These are phyloP conservation scores for Rutidosis leptorrhynchoides DNA, from an alignment of 129 eudicot species.

Conservation along the genomic window DNA sequence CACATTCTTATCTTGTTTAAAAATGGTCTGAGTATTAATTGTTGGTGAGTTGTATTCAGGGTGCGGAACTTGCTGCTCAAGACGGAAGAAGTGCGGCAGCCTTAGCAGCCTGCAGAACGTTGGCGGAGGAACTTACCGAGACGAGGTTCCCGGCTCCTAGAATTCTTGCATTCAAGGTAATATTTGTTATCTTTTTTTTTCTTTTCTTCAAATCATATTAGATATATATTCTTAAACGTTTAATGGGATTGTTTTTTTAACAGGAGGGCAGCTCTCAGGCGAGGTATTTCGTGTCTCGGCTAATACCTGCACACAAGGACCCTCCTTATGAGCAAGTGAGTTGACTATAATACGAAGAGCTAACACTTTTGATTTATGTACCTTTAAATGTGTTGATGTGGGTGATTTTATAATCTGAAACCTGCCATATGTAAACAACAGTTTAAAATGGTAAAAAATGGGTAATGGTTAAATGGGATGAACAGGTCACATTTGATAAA, in stretches of 20 bases:
- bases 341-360: neutral
- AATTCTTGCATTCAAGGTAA: constrained; percentile 91
- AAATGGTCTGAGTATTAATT: neutral
- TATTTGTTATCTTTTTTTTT: neutral
- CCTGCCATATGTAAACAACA: neutral
- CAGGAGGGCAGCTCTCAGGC: constrained; percentile 99
- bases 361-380: neutral
- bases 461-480: neutral
- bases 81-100: constrained; percentile 96
- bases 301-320: constrained; percentile 97
- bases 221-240: neutral
- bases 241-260: constrained; percentile 17
- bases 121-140: constrained; percentile 97
- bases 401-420: neutral
- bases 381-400: neutral
- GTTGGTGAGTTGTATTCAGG: constrained; percentile 46
- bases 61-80: constrained; percentile 90
- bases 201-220: neutral
- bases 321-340: constrained; percentile 95
- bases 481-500: neutral
- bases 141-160: constrained; percentile 94
- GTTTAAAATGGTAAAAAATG: neutral
- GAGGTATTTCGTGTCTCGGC: constrained; percentile 84
- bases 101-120: constrained; percentile 92
- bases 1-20: neutral